Evolutionary conservation across 129 eudicot species (phyloP), one percentile per base, ranked within the genome.

Genomic region (Lactuca sativa): DNA sequence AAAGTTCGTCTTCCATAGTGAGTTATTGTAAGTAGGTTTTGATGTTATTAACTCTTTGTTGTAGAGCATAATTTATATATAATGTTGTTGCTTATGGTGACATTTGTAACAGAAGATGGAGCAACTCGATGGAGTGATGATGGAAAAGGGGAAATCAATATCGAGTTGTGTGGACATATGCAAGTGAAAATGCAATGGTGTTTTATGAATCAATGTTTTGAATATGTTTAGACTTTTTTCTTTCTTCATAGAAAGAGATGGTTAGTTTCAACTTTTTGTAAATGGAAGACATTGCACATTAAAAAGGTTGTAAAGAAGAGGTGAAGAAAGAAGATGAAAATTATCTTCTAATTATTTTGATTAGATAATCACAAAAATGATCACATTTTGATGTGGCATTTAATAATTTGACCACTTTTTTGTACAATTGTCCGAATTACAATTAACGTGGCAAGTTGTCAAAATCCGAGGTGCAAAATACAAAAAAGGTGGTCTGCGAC

Each of bases 111-210:
- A 91, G 90, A 92, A 91, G 57, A 79, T 88, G 88, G 88, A 82
- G 63, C 77, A 88, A 47, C 77, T 88, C 52, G 83, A 86, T 78
- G 85, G 80, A 16, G 71, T 80, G 81, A 78, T 76, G 82, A 40
- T 91, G 86, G 88, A 83, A 44, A 74, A 88, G 68, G 75, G 86
- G 74, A 83, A 80, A 70, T 74, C 84, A 15, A 60, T 91, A 34
- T 80, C 78, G 14, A 60, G 77, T 64, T 84, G 95, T 64, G 68
- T 81, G 69, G 82, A 68, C 55, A 83, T 55, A 83, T 82, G 88
- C 93, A 85, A 18, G 53, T 61, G 62, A 63, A 80, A 61, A 52
- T 84, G 72, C 87, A 87, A 54, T 63, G 73, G 31, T 84, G 73
- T 37, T 84, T 85, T 69, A 79, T 82, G 16, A 71, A 57, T 65